phyloP scores from a whole-genome alignment of 1,139 yeast genomes.

The Hemisphaericaspora lyxosophila region DNA sequence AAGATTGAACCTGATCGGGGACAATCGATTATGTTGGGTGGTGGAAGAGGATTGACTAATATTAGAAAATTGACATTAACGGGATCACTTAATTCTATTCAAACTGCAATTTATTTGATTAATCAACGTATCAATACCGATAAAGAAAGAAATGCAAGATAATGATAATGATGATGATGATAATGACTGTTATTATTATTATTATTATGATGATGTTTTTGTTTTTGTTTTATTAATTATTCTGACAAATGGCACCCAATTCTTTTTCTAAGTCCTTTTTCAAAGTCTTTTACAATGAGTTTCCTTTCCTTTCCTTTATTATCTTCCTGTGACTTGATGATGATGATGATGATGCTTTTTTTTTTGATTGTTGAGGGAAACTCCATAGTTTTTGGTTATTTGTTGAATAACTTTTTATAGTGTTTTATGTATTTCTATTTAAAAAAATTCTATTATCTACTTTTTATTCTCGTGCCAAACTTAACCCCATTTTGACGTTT shows the following conservation, averaged over 20 bases:
- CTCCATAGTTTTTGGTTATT: no score
- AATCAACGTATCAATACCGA: constrained; percentile 73
- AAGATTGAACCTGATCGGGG: constrained; percentile 59
- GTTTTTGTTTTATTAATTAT: not conserved
- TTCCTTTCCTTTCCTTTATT: not conserved
- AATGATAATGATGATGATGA: not conserved
- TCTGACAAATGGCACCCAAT: not conserved
- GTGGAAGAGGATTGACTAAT: constrained; percentile 54
- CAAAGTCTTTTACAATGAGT: not conserved
- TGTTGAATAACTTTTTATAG: no score
- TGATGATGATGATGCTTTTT: no score
- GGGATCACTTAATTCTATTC: constrained; percentile 69
- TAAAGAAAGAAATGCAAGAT: constrained; percentile 42
- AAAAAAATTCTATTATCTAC: no score
- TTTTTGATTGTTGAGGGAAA: no score
- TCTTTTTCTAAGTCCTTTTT: not conserved
- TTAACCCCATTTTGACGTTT: no score
- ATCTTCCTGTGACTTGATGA: not conserved
- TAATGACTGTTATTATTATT: not conserved
- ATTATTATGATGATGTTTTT: no score
- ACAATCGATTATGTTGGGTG: constrained; percentile 50
- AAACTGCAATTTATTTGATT: constrained; percentile 74
- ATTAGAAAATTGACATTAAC: constrained; percentile 70
- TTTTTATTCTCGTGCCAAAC: no score
- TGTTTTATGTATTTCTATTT: no score